Conservation (phyloP, 208 protist genomes). For the Wallacemonas rigidus region DNA sequence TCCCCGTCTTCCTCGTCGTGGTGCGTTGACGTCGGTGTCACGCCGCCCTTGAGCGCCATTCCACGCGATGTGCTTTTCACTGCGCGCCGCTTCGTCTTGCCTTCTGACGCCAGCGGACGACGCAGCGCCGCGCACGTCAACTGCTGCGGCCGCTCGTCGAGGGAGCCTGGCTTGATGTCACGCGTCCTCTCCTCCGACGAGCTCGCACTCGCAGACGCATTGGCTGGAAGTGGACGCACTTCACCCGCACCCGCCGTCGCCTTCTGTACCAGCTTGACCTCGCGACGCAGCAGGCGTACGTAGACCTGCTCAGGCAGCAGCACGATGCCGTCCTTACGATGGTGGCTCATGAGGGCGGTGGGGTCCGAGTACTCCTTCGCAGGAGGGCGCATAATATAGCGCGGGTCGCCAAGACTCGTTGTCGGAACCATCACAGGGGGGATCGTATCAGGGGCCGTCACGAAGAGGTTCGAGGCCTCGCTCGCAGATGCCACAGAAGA, state of each 20-base stretch:
- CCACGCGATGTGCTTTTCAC: no score
- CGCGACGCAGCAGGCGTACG: constrained; percentile 10
- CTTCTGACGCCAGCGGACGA: no score
- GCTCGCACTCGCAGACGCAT: not conserved
- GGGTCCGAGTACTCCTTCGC: constrained; percentile 16
- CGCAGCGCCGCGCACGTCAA: no score
- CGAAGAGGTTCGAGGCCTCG: constrained; percentile 4
- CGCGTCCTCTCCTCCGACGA: not conserved
- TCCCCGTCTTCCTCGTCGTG: not conserved
- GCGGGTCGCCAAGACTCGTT: not conserved
- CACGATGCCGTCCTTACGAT: not conserved
- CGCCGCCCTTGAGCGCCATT: not conserved
- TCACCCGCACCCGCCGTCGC: constrained; percentile 3
- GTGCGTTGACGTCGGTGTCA: not conserved
- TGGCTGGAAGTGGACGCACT: not conserved
- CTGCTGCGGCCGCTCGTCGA: no score
- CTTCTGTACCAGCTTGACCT: constrained; percentile 5
- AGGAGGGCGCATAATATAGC: constrained; percentile 1
- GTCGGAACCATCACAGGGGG: constrained; percentile 11
- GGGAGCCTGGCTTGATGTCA: no score
- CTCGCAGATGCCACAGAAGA: not conserved
- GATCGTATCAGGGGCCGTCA: constrained; percentile 6
- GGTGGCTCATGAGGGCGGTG: constrained; percentile 1
- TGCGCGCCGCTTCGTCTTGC: no score
- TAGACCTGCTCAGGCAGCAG: constrained; percentile 11